These are phyloP conservation scores for Coniochaeta pulveracea DNA, from an alignment of 2,329 filamentous ascomycete species.

Conservation along the genomic window DNA sequence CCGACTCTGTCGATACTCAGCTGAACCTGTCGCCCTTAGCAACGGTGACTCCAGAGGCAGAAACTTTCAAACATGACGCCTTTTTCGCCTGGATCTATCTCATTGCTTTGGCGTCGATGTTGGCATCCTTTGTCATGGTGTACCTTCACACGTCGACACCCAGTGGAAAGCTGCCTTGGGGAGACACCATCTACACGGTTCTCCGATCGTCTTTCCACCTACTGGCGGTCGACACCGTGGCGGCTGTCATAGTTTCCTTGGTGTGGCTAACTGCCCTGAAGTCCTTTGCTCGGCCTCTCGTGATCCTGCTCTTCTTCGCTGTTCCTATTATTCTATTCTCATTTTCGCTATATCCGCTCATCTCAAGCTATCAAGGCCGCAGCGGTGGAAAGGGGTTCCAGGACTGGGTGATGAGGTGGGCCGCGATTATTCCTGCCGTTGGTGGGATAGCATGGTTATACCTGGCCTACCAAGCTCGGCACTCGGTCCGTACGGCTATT, in stretches of 20 bases:
- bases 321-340: conserved; percentile 80
- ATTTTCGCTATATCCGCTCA: conserved; percentile 83
- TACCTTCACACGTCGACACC: conserved; percentile 78
- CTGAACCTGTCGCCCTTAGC: conserved; percentile 21
- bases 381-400: conserved; percentile 71
- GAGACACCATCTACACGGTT: conserved; percentile 90
- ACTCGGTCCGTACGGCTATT: conserved; percentile 71
- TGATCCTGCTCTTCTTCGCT: conserved; percentile 68
- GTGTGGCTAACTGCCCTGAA: conserved; percentile 83
- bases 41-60: conserved; percentile 43
- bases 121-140: conserved; percentile 81
- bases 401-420: conserved; percentile 80
- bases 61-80: conserved; percentile 71
- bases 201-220: conserved; percentile 80
- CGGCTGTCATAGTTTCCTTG: conserved; percentile 79
- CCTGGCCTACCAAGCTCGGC: conserved; percentile 68
- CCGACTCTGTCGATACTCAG: conserved; percentile 25
- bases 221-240: conserved; percentile 79
- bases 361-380: conserved; percentile 74
- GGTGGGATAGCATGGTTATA: conserved; percentile 73
- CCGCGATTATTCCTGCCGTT: conserved; percentile 64
- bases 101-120: conserved; percentile 70
- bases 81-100: conserved; percentile 90
- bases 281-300: conserved; percentile 77
- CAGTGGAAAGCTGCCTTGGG: conserved; percentile 57